Conservation (phyloP, 345 rosid genomes). For the Passiflora organensis region DNA sequence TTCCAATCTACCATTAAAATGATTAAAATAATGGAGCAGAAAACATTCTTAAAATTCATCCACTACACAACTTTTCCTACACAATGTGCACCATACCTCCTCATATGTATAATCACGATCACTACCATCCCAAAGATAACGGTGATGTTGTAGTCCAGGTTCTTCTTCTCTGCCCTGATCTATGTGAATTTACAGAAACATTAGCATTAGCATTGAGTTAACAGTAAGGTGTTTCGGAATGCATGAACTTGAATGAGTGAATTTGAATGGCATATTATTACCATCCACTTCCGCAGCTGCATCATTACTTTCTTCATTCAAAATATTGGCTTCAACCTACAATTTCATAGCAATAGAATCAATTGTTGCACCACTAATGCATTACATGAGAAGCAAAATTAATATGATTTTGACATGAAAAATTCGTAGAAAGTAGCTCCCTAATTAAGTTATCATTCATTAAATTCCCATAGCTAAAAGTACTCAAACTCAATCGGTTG, state of each 20-base stretch:
- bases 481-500: too few relatives aligned
- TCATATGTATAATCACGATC: conserved; percentile 85
- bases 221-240: background rate
- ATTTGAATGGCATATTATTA: conserved; percentile 15
- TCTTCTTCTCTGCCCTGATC: conserved; percentile 50
- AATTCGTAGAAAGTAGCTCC: too few relatives aligned
- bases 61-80: too few relatives aligned
- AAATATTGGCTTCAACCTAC: conserved; percentile 58
- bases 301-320: conserved; percentile 65
- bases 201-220: background rate
- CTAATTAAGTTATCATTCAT: too few relatives aligned
- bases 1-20: background rate
- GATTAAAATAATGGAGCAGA: too few relatives aligned
- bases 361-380: background rate
- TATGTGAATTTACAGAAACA: conserved; percentile 15
- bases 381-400: background rate
- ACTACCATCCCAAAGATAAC: conserved; percentile 88
- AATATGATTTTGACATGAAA: background rate
- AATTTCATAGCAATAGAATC: conserved; percentile 1
- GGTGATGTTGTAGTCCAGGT: conserved; percentile 32
- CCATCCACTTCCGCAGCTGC: conserved; percentile 66
- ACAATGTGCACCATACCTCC: conserved; percentile 44
- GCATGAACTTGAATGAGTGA: background rate
- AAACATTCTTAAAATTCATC: too few relatives aligned
- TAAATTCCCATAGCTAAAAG: too few relatives aligned